These are phyloP conservation scores for Mycena capillaripes DNA, from an alignment of 768 basidiomycete species.

Conservation along the genomic window DNA sequence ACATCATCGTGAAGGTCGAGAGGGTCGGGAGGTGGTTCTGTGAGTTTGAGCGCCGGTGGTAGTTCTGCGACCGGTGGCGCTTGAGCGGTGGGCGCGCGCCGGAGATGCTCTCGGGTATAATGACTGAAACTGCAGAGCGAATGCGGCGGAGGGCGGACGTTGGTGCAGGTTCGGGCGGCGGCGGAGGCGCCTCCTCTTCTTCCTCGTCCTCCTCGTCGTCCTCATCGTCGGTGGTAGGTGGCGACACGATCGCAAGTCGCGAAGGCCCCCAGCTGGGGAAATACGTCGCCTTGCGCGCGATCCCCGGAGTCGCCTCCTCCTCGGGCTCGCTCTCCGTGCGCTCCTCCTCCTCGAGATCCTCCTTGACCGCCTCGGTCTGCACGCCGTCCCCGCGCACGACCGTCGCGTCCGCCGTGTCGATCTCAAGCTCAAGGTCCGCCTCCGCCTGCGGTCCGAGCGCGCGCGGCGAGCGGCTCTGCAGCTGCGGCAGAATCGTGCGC, in stretches of 20 bases:
- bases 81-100: slow-evolving; percentile 33
- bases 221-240: slow-evolving; percentile 37
- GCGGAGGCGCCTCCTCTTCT: slow-evolving; percentile 21
- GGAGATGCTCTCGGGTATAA: slow-evolving; percentile 39
- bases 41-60: slow-evolving; percentile 27
- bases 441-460: slow-evolving; percentile 69
- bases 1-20: slow-evolving; percentile 51
- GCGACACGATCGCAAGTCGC: slow-evolving; percentile 44
- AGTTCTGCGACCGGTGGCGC: slow-evolving; percentile 34
- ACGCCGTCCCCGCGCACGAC: slow-evolving; percentile 84
- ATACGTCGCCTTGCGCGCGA: slow-evolving; percentile 39
- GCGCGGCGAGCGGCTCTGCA: slow-evolving; percentile 61
- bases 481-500: slow-evolving; percentile 66
- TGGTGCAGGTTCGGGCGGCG: slow-evolving; percentile 24
- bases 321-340: slow-evolving; percentile 46
- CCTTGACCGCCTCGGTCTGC: slow-evolving; percentile 59
- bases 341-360: slow-evolving; percentile 53
- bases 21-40: slow-evolving; percentile 44
- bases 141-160: slow-evolving; percentile 46
- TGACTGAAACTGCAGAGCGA: slow-evolving; percentile 51
- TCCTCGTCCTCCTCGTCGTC: slow-evolving; percentile 35
- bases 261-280: slow-evolving; percentile 69
- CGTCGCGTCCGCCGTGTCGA: slow-evolving; percentile 73
- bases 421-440: slow-evolving; percentile 75
- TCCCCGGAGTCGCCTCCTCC: slow-evolving; percentile 43